Percentiles rank a stretch among this genome's conserved stretches.
phyloP scores from a whole-genome alignment of 208 protist genomes.

The Crithidia sp. region DNA sequence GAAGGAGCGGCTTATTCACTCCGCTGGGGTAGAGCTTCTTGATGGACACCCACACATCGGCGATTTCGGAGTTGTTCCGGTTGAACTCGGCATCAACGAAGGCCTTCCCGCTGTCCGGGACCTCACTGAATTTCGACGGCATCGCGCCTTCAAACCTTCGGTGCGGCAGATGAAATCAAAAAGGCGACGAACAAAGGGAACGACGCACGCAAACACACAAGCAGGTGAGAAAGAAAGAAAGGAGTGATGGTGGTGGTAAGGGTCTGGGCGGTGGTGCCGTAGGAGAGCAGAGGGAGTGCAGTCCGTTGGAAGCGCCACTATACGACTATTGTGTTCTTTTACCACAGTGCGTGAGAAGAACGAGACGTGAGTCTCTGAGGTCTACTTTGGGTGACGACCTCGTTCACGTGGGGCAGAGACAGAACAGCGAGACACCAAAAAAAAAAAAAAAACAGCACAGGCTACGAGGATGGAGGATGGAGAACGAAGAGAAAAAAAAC shows the following conservation, averaged over 20 bases:
- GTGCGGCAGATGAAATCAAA: neutral
- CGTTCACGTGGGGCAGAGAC: neutral
- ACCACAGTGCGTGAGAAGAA: too few relatives aligned
- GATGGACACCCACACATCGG: constrained; percentile 66
- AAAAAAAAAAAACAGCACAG: neutral
- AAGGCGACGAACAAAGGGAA: constrained; percentile 4
- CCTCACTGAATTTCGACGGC: constrained; percentile 9
- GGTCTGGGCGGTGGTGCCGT: too few relatives aligned
- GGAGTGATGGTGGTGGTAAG: neutral
- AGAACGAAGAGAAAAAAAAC: neutral
- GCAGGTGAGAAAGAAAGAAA: constrained; percentile 8
- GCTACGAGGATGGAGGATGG: neutral
- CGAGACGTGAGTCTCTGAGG: too few relatives aligned
- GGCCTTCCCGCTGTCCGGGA: constrained; percentile 54
- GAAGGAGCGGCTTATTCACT: constrained; percentile 58
- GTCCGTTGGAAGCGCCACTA: too few relatives aligned
- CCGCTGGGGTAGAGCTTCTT: constrained; percentile 69
- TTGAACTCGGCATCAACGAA: constrained; percentile 77
- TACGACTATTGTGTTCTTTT: too few relatives aligned
- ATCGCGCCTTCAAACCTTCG: neutral
- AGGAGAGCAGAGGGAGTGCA: too few relatives aligned
- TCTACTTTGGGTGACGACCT: neutral
- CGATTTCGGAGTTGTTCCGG: constrained; percentile 54
- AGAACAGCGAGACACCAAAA: neutral
- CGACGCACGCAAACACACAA: neutral